Conservation (phyloP, 495 filamentous ascomycete species). For the Neurospora sp. region DNA sequence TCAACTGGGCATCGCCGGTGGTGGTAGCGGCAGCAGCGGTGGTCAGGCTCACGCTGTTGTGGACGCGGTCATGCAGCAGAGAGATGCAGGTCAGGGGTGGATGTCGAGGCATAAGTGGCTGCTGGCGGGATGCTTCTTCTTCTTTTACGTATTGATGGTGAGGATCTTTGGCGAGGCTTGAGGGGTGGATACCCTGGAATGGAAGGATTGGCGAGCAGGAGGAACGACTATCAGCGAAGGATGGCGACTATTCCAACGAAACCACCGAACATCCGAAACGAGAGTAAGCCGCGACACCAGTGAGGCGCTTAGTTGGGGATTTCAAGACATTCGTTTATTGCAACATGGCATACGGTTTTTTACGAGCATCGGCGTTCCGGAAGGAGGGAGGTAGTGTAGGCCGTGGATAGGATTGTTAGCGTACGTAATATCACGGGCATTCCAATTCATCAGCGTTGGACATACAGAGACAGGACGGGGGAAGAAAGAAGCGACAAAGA, state of each 20-base stretch:
- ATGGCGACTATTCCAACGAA: not conserved
- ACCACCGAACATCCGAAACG: not conserved
- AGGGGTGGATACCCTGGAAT: not conserved
- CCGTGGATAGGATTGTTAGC: not conserved
- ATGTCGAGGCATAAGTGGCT: constrained; percentile 64
- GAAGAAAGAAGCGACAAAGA: not conserved
- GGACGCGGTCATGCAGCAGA: constrained; percentile 60
- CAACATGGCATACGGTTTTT: not conserved
- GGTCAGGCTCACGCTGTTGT: constrained; percentile 71
- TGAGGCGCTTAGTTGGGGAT: not conserved
- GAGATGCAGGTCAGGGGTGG: constrained; percentile 75
- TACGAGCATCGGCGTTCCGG: not conserved
- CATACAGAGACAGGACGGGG: not conserved
- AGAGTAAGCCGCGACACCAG: not conserved
- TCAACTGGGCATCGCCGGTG: constrained; percentile 54
- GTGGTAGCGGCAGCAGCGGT: constrained; percentile 35
- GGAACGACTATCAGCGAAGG: not conserved
- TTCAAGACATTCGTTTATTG: not conserved
- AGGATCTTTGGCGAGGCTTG: constrained; percentile 49
- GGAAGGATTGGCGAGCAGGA: not conserved
- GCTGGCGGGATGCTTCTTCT: constrained; percentile 54
- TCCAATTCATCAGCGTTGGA: not conserved
- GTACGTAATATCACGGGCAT: not conserved
- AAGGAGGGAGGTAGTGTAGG: not conserved
- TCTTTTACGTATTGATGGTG: constrained; percentile 71